A percentile compares a stretch with the other conserved stretches of the same genome.
Conservation (phyloP, 2,329 filamentous ascomycete genomes). For the Lojkania enalia region DNA sequence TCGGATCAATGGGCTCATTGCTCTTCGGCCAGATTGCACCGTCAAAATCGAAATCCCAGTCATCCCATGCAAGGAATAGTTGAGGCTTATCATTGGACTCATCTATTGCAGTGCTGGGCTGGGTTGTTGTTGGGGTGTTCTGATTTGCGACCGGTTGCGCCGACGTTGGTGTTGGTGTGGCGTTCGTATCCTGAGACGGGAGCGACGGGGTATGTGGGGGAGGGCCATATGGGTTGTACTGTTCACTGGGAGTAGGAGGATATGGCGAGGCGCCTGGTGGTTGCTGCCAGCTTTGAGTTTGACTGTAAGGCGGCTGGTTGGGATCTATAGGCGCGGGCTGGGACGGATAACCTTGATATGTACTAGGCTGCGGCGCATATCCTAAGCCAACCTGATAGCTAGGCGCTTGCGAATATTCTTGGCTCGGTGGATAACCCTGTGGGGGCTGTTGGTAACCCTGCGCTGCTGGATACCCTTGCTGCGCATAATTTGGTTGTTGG, state of each 20-base stretch:
- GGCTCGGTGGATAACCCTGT: constrained; percentile 25
- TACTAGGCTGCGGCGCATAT: constrained; percentile 23
- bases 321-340: constrained; percentile 22
- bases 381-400: constrained; percentile 25
- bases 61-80: constrained; percentile 42
- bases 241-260: constrained; percentile 14
- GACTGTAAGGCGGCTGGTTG: constrained; percentile 29
- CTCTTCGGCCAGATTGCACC: constrained; percentile 50
- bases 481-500: constrained; percentile 23
- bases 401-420: constrained; percentile 26
- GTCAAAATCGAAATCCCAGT: constrained; percentile 51
- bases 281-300: constrained; percentile 27
- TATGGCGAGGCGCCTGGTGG: not conserved
- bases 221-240: constrained; percentile 21
- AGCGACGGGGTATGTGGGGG: constrained; percentile 12
- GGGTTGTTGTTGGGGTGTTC: constrained; percentile 10
- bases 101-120: constrained; percentile 20
- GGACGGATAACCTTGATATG: constrained; percentile 19
- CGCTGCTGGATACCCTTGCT: constrained; percentile 17
- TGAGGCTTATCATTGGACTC: constrained; percentile 31
- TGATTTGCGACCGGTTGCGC: constrained; percentile 24
- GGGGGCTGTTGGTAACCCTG: constrained; percentile 31
- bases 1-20: constrained; percentile 49
- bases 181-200: constrained; percentile 26
- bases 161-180: constrained; percentile 33